Base-by-base conservation (phyloP, 2,329 filamentous ascomycete species). In the Penicillium expansum region DNA sequence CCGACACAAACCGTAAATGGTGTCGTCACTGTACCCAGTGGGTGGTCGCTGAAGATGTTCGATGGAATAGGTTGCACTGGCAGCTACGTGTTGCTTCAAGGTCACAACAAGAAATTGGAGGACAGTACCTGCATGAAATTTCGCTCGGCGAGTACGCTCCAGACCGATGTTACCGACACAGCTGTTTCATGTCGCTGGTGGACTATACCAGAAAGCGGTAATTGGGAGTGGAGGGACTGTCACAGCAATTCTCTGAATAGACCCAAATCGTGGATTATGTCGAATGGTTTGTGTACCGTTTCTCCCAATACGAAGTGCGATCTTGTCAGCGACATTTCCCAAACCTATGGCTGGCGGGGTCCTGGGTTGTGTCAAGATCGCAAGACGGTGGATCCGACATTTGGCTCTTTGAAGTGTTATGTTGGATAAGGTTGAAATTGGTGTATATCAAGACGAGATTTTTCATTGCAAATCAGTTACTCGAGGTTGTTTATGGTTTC, bases 271-370 rank as follows among this genome's bases (percentile, higher is more conserved):
- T 52, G 48, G 54, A 7, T 16, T 11, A 52, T 56, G 32, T 29
- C 41, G 6, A 56, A 56, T 35, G 54, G 54, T 32, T 33, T 56
- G 16, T 56, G 54, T 30, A 51, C 48, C 3, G 48, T 56, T 8
- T 20, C 20, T 29, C 24, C 24, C 13, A 52, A 52, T 35, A n/a
- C 27, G 2, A 1, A 27, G 3, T 56, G 54, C 9, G 54, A 56
- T 8, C 51, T 52, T 20, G 33, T 35, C n/a, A 30, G 32, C 20
- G 33, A 45, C 6, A n/a, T 52, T 41, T 35, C 41, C 18, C 33
- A 47, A 16, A 56, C 54, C 16, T 56, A 56, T 45, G 54, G 54
- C 48, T 52, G 39, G 33, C 42, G 54, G 4, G 33, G 41, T 3
- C 30, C 22, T 16, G 48, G 48, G 16, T 3, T 11, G 13, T 56